Conservation (phyloP, 73 alveolate species). For the Diophrys appendiculata region DNA sequence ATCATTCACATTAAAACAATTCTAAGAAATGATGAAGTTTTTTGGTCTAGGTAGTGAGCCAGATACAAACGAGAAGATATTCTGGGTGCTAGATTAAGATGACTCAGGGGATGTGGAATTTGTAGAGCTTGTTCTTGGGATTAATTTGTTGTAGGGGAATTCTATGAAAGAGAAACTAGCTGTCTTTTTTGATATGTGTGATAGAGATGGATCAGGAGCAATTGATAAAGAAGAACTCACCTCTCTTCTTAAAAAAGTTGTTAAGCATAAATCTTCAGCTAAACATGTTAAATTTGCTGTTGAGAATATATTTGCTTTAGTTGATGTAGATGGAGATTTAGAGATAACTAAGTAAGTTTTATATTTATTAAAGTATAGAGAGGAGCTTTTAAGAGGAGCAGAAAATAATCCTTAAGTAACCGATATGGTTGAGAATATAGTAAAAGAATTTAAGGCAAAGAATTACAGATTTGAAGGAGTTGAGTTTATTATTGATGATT, state of each 20-base stretch:
- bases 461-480: background rate
- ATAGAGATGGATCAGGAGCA: constrained; percentile 4
- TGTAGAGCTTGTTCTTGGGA: constrained; percentile 27
- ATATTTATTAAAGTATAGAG: background rate
- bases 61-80: constrained; percentile 28
- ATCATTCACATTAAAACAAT: background rate
- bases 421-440: background rate
- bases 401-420: background rate
- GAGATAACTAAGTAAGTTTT: background rate
- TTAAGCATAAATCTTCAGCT: background rate
- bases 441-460: background rate
- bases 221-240: constrained; percentile 10
- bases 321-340: constrained; percentile 8
- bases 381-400: background rate
- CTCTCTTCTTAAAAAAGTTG: background rate
- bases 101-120: constrained; percentile 35
- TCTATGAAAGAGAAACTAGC: background rate
- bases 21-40: constrained; percentile 14
- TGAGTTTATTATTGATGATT: background rate
- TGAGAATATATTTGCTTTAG: background rate
- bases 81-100: constrained; percentile 43
- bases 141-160: constrained; percentile 24
- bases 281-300: constrained; percentile 2
- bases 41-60: constrained; percentile 26
- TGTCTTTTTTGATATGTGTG: constrained; percentile 6